A percentile compares a stretch with the other conserved stretches of the same genome.
phyloP scores from a whole-genome alignment of 2,329 filamentous ascomycete genomes.

The Ceratocystis colombiana region DNA sequence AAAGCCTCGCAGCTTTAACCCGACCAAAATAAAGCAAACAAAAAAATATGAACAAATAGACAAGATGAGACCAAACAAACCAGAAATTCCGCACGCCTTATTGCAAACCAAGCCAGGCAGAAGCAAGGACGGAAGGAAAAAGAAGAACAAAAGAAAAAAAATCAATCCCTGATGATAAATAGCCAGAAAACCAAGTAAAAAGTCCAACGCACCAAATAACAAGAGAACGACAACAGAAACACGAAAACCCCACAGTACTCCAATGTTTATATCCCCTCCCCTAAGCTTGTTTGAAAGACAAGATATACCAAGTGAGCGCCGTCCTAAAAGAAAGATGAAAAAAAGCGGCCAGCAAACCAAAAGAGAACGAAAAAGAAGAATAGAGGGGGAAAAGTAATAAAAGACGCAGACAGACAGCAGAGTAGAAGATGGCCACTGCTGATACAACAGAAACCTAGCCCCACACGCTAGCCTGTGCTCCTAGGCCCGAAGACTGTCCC shows the following conservation, averaged over 20 bases:
- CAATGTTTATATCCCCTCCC: slow-evolving; percentile 13
- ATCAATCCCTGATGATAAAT: slow-evolving; percentile 13
- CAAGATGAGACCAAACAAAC: slow-evolving; percentile 12
- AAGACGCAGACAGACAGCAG: not conserved
- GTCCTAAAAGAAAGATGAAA: slow-evolving; percentile 16
- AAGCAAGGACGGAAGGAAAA: slow-evolving; percentile 3
- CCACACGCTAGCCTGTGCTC: slow-evolving; percentile 89
- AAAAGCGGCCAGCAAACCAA: not conserved
- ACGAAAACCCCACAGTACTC: slow-evolving; percentile 13
- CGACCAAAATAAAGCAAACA: slow-evolving; percentile 1
- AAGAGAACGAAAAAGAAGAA: slow-evolving; percentile 20
- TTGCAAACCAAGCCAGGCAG: not conserved
- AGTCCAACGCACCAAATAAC: not conserved
- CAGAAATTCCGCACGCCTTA: not conserved
- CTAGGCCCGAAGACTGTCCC: slow-evolving; percentile 71
- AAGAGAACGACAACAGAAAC: slow-evolving; percentile 1
- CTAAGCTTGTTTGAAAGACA: slow-evolving; percentile 13
- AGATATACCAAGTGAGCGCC: slow-evolving; percentile 18
- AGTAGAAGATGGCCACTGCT: not conserved
- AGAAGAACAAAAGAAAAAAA: slow-evolving; percentile 12
- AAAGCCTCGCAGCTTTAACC: not conserved
- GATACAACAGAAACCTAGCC: slow-evolving; percentile 45
- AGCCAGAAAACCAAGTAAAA: slow-evolving; percentile 9
- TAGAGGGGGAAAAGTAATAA: slow-evolving; percentile 15
- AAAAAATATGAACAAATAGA: not conserved